Conservation (phyloP, 495 filamentous ascomycete genomes). For the Gamarada debralockiae region DNA sequence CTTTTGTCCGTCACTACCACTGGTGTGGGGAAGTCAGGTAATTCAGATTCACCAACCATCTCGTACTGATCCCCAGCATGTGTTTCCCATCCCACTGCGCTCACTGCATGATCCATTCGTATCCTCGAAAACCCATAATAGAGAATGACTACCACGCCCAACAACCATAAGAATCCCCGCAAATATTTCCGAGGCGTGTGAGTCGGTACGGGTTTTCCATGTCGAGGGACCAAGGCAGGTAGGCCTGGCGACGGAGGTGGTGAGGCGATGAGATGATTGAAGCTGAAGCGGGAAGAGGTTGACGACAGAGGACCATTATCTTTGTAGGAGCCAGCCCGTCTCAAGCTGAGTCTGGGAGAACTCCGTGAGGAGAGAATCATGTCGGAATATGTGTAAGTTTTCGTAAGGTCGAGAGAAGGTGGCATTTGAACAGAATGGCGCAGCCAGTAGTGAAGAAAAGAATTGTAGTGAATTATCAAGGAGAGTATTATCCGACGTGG, state of each 20-base stretch:
- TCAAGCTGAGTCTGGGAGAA: constrained; percentile 19
- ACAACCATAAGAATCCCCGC: constrained; percentile 39
- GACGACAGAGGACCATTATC: constrained; percentile 41
- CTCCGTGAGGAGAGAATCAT: constrained; percentile 45
- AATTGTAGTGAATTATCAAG: constrained; percentile 12
- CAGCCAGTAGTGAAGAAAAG: constrained; percentile 20
- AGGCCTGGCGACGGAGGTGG: constrained; percentile 58
- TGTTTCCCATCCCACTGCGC: constrained; percentile 29
- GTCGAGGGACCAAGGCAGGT: constrained; percentile 58
- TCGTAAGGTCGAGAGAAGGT: constrained; percentile 42
- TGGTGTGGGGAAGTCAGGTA: constrained; percentile 54
- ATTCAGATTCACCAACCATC: constrained; percentile 43
- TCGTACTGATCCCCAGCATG: constrained; percentile 37
- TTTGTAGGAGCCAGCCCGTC: constrained; percentile 14
- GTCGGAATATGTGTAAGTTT: constrained; percentile 40
- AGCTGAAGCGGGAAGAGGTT: constrained; percentile 54
- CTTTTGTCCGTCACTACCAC: constrained; percentile 53
- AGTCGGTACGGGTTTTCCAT: constrained; percentile 43
- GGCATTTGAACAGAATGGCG: constrained; percentile 36
- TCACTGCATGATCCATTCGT: constrained; percentile 17
- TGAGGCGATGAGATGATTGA: constrained; percentile 58
- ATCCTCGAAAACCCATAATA: constrained; percentile 27
- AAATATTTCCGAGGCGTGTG: constrained; percentile 45
- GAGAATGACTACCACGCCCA: constrained; percentile 33
- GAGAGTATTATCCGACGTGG: neutral